Evolutionary conservation across 2,329 filamentous ascomycete genomes (phyloP).

Genomic region (Fusarium sp.): DNA sequence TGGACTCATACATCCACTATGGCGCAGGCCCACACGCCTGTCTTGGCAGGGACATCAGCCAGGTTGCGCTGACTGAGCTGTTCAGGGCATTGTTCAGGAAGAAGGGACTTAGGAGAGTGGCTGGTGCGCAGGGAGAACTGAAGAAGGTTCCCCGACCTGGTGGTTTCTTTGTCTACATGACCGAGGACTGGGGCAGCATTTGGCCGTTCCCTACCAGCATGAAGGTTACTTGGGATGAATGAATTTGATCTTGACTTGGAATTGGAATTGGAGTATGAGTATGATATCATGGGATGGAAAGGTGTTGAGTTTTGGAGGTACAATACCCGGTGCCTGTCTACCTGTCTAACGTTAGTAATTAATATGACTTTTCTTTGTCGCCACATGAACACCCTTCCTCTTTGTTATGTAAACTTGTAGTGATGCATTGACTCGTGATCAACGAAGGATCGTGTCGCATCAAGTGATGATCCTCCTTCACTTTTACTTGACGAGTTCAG

Average conservation of each 20-base stretch:
- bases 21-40: slow-evolving; percentile 72
- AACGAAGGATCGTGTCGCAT: neutral
- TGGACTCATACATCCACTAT: slow-evolving; percentile 74
- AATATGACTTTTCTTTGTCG: neutral
- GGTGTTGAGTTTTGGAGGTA: neutral
- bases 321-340: neutral
- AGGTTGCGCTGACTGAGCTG: slow-evolving; percentile 74
- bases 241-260: neutral
- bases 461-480: neutral
- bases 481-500: neutral
- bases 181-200: slow-evolving; percentile 70
- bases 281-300: slow-evolving; percentile 15
- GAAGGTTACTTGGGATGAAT: slow-evolving; percentile 64
- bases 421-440: neutral
- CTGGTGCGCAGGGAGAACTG: slow-evolving; percentile 73
- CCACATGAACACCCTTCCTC: neutral
- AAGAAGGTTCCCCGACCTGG: slow-evolving; percentile 71
- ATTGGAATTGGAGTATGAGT: neutral
- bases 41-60: slow-evolving; percentile 70
- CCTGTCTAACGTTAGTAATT: neutral
- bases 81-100: slow-evolving; percentile 73
- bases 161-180: slow-evolving; percentile 71
- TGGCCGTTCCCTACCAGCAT: slow-evolving; percentile 64
- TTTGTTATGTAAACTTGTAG: neutral
- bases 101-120: slow-evolving; percentile 69